Percentiles rank a stretch among this genome's conserved stretches.
These are phyloP conservation scores for Desmodesmus armatus DNA, from an alignment of 139 green algal genomes.

Conservation along the genomic window DNA sequence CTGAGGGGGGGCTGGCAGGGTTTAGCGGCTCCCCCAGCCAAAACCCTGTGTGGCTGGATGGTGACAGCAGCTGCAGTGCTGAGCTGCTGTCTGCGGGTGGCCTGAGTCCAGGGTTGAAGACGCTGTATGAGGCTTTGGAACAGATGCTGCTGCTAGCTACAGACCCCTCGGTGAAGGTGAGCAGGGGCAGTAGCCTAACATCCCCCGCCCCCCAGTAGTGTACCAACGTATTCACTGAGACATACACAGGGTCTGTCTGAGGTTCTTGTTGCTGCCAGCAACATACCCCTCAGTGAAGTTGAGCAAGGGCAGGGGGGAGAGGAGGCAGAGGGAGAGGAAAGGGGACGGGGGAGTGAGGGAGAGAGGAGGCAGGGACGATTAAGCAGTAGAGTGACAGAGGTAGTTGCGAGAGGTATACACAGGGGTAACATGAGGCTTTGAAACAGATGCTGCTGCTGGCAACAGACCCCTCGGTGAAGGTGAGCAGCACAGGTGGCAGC, in stretches of 20 bases:
- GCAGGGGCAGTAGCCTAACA: no score
- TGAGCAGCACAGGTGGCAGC: constrained; percentile 30
- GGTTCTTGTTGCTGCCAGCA: constrained; percentile 76
- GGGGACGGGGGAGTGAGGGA: no score
- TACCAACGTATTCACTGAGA: no score
- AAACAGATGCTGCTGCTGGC: constrained; percentile 79
- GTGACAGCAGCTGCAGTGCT: constrained; percentile 30
- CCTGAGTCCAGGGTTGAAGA: no score
- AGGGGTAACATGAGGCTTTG: constrained; percentile 62
- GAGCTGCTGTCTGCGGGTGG: no score
- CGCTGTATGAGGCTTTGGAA: constrained; percentile 65
- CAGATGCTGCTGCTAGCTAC: constrained; percentile 78
- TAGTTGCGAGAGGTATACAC: no score
- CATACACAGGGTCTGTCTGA: no score
- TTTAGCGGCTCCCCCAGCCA: neutral
- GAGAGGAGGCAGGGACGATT: no score
- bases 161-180: constrained; percentile 70
- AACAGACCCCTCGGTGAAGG: constrained; percentile 72
- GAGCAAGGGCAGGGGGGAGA: no score
- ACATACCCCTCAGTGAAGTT: constrained; percentile 72
- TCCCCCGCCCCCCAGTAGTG: no score
- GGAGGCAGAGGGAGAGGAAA: no score
- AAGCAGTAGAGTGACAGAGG: no score
- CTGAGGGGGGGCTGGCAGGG: neutral
- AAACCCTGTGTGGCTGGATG: neutral